These are phyloP conservation scores for Kwoniella newhampshirensis DNA, from an alignment of 768 basidiomycete genomes.

Conservation along the genomic window DNA sequence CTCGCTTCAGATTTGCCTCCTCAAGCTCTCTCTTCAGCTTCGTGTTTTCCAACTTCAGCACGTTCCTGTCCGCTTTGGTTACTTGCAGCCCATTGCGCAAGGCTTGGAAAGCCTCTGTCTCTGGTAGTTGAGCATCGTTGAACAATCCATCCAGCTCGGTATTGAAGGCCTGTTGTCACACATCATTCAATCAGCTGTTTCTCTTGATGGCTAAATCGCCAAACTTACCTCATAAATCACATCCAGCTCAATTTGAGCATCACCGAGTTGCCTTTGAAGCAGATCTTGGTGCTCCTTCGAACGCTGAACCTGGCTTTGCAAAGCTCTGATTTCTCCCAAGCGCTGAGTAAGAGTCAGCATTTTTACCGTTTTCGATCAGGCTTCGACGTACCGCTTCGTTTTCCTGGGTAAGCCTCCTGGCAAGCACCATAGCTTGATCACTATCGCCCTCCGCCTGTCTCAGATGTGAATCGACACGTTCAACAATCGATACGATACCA, in stretches of 20 bases:
- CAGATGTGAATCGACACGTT: conserved; percentile 35
- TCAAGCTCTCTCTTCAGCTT: conserved; percentile 56
- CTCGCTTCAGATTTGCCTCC: conserved; percentile 61
- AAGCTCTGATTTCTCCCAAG: conserved; percentile 62
- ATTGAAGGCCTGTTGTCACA: conserved; percentile 72
- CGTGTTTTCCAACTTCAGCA: conserved; percentile 76
- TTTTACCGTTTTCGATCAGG: no score
- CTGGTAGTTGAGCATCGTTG: conserved; percentile 76
- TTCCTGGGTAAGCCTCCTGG: conserved; percentile 6
- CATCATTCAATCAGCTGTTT: conserved; percentile 8
- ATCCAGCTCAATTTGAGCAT: conserved; percentile 81
- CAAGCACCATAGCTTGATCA: conserved; percentile 24
- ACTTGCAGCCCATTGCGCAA: conserved; percentile 69
- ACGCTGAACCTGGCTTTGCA: conserved; percentile 62
- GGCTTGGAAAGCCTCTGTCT: conserved; percentile 77
- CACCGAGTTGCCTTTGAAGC: conserved; percentile 71
- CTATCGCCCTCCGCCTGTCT: conserved; percentile 20
- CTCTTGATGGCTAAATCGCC: neutral
- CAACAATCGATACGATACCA: conserved; percentile 24
- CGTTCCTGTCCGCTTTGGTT: conserved; percentile 74
- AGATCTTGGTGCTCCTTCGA: conserved; percentile 72
- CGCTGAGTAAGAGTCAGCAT: conserved; percentile 1
- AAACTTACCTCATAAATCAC: conserved; percentile 81
- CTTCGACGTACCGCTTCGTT: conserved; percentile 21
- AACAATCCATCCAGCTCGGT: conserved; percentile 91